Percentiles rank a stretch among this genome's conserved stretches.
Evolutionary conservation across 1,284 basidiomycete genomes (phyloP).

Genomic region (Hemileia vastatrix): DNA sequence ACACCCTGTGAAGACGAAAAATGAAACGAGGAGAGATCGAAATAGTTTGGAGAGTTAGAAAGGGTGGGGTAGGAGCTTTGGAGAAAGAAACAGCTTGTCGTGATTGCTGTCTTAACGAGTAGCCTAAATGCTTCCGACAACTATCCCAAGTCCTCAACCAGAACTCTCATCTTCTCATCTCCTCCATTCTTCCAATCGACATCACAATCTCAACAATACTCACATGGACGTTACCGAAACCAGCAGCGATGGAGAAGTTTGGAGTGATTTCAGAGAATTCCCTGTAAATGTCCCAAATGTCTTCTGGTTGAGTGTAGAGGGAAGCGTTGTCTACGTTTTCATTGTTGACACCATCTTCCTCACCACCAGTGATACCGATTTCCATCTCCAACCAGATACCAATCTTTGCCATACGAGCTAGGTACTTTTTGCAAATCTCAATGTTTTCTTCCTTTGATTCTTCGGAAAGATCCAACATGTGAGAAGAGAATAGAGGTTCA

Average conservation of each 20-base stretch:
- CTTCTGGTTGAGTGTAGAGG: constrained; percentile 95
- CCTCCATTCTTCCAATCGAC: not conserved
- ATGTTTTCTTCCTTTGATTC: constrained; percentile 98
- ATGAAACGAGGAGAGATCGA: too few species aligned
- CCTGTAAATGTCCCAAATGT: constrained; percentile 82
- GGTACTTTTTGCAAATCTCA: constrained; percentile 83
- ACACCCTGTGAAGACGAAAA: constrained; percentile 60
- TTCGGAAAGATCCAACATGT: constrained; percentile 99
- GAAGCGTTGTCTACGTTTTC: constrained; percentile 79
- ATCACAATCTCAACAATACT: not conserved
- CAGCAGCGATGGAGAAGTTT: constrained; percentile 92
- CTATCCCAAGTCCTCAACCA: too few species aligned
- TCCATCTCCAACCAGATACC: constrained; percentile 98
- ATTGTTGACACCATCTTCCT: constrained; percentile 82
- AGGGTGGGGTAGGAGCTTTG: too few species aligned
- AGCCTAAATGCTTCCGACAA: too few species aligned
- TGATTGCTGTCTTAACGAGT: too few species aligned
- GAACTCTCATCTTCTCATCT: not conserved
- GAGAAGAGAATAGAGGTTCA: constrained; percentile 82
- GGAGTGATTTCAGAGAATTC: constrained; percentile 74
- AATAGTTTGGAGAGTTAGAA: too few species aligned
- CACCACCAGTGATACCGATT: constrained; percentile 98
- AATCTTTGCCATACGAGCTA: constrained; percentile 84
- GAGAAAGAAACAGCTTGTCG: too few species aligned
- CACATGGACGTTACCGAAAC: constrained; percentile 87